A percentile compares a stretch with the other conserved stretches of the same genome.
Conservation (phyloP, 148 eudicot genomes). For the Camellia lanceoleosa region DNA sequence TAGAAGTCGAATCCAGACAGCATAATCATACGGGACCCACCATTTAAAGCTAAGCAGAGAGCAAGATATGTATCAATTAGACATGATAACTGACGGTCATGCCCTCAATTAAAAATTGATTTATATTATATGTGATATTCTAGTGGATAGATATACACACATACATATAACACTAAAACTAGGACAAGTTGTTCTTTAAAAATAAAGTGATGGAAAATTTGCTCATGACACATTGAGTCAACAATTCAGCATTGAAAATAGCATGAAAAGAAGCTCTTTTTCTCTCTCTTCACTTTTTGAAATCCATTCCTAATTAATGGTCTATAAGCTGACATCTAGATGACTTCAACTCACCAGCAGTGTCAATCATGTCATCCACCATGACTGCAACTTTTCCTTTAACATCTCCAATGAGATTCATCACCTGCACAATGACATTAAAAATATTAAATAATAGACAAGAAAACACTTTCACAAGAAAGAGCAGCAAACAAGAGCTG, state of each 20-base stretch:
- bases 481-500: not conserved
- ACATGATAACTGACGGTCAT: not conserved
- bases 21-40: not conserved
- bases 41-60: not conserved
- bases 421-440: slow-evolving; percentile 47
- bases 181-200: not conserved
- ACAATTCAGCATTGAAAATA: not conserved
- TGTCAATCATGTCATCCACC: slow-evolving; percentile 99
- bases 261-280: not conserved
- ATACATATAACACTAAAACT: not conserved
- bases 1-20: not conserved
- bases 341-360: slow-evolving; percentile 62
- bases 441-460: not conserved
- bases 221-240: not conserved
- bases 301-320: not conserved
- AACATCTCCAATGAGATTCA: slow-evolving; percentile 97
- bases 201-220: slow-evolving; percentile 1
- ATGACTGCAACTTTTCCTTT: slow-evolving; percentile 94
- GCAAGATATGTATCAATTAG: not conserved
- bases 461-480: not conserved
- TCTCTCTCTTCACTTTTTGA: not conserved
- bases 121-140: not conserved
- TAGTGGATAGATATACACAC: not conserved
- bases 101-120: too few species aligned
- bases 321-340: not conserved